phyloP scores from a whole-genome alignment of 2,329 filamentous ascomycete species.

The Camillea tinctor region DNA sequence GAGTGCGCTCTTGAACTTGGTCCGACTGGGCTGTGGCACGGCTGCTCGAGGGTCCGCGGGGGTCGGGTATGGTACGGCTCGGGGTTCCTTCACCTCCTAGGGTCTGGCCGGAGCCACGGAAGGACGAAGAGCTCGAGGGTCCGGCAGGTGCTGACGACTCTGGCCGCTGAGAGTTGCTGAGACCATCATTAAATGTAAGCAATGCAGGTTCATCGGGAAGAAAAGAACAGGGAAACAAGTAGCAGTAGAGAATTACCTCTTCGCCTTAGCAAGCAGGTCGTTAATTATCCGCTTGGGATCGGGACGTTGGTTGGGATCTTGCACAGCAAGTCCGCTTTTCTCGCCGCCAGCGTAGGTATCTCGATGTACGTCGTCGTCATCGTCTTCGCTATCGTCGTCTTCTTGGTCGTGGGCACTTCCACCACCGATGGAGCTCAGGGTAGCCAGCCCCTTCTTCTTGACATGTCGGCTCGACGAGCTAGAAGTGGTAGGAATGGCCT shows the following conservation, averaged over 20 bases:
- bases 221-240: background rate
- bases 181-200: too few species aligned
- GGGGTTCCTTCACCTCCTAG: conserved; percentile 75
- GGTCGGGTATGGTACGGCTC: conserved; percentile 67
- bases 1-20: conserved; percentile 61
- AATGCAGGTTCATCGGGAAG: too few species aligned
- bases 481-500: conserved; percentile 35
- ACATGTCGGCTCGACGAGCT: conserved; percentile 41
- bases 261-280: conserved; percentile 64
- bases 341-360: conserved; percentile 83
- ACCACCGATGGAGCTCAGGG: conserved; percentile 53
- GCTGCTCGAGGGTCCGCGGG: conserved; percentile 36
- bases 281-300: conserved; percentile 57
- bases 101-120: conserved; percentile 71
- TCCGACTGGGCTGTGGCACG: conserved; percentile 35
- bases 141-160: conserved; percentile 50
- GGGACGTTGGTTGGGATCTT: conserved; percentile 53
- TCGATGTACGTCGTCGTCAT: conserved; percentile 57
- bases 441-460: conserved; percentile 63
- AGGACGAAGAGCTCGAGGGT: conserved; percentile 52
- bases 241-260: conserved; percentile 50
- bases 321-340: conserved; percentile 72
- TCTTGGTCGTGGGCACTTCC: conserved; percentile 53
- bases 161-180: conserved; percentile 60
- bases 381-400: conserved; percentile 56